Conservation (phyloP, 805 yeast genomes). For the Lipomyces yamadae region DNA sequence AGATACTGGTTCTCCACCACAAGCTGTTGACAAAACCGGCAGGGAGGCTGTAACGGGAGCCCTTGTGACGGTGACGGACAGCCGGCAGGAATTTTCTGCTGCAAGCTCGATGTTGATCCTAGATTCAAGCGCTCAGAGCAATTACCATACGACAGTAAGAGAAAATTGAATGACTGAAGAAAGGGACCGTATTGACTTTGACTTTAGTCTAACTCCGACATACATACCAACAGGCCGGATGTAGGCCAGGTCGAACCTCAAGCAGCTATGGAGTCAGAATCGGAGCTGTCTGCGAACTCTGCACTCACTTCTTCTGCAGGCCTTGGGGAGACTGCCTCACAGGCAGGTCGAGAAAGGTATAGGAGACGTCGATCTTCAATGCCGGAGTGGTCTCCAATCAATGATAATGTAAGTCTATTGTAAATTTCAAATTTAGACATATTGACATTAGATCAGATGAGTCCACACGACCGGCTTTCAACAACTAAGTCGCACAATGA, state of each 20-base stretch:
- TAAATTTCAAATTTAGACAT: neutral
- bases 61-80: neutral
- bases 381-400: conserved; percentile 25
- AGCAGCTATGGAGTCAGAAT: neutral
- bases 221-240: neutral
- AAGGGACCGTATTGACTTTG: neutral
- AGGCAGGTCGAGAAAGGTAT: neutral
- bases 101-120: neutral
- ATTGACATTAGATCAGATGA: neutral
- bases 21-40: neutral
- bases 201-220: neutral
- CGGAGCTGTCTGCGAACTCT: neutral
- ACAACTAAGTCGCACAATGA: neutral
- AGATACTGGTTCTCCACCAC: neutral
- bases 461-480: neutral
- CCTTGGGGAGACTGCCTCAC: neutral
- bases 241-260: neutral
- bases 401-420: conserved; percentile 3
- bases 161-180: neutral
- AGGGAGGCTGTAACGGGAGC: neutral
- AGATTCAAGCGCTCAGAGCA: neutral
- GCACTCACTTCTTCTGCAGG: neutral
- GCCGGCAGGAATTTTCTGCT: neutral
- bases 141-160: neutral
- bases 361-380: conserved; percentile 20